Percentiles rank a stretch among this genome's conserved stretches.
phyloP scores from a whole-genome alignment of 164 flowering plant species.

The Taxillus chinensis region DNA sequence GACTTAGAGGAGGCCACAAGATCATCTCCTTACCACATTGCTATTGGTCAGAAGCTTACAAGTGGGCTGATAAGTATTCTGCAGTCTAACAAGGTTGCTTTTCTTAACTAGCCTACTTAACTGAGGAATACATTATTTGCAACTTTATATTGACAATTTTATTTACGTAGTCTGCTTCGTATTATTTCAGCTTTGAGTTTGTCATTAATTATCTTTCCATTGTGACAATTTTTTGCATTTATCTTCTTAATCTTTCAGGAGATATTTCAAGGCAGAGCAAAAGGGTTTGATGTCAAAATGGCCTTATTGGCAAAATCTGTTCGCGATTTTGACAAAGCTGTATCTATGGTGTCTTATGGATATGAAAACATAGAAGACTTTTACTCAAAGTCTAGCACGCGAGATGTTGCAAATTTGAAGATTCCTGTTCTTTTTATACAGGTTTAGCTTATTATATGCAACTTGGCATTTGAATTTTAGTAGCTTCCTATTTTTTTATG shows the following conservation, averaged over 20 bases:
- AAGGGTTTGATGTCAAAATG: constrained; percentile 67
- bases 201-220: background rate
- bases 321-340: constrained; percentile 77
- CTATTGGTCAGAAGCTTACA: constrained; percentile 46
- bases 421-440: constrained; percentile 91
- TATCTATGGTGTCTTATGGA: constrained; percentile 83
- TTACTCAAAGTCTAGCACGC: constrained; percentile 67
- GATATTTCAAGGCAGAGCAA: constrained; percentile 76
- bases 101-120: background rate
- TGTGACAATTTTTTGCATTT: constrained; percentile 3
- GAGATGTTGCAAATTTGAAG: constrained; percentile 50
- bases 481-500: background rate
- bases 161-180: background rate
- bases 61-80: constrained; percentile 70
- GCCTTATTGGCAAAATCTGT: constrained; percentile 61
- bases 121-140: background rate
- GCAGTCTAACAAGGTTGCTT: constrained; percentile 64
- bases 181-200: background rate
- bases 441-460: constrained; percentile 30
- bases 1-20: constrained; percentile 77
- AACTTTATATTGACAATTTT: background rate
- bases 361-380: constrained; percentile 67
- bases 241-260: constrained; percentile 35
- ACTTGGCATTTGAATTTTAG: constrained; percentile 4
- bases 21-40: constrained; percentile 34